These are phyloP conservation scores for Amanita thiersii DNA, from an alignment of 768 basidiomycete genomes.

Conservation along the genomic window DNA sequence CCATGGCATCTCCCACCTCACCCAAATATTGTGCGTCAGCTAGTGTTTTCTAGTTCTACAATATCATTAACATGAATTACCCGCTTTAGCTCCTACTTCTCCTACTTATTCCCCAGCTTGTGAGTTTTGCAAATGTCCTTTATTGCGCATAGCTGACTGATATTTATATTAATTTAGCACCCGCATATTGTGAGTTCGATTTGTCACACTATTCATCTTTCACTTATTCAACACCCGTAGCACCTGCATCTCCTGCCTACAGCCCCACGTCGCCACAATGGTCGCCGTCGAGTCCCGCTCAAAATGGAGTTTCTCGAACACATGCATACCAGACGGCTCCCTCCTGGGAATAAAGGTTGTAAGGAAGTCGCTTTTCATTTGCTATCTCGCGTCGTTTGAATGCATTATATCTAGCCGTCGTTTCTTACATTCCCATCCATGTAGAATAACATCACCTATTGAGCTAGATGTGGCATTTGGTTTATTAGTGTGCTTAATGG, in stretches of 20 bases:
- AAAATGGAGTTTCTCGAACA: slow-evolving; percentile 35
- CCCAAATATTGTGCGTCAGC: slow-evolving; percentile 90
- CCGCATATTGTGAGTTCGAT: slow-evolving; percentile 64
- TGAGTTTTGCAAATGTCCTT: slow-evolving; percentile 32
- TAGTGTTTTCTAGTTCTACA: background rate
- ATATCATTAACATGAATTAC: slow-evolving; percentile 11
- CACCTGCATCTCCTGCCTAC: slow-evolving; percentile 81
- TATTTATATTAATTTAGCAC: slow-evolving; percentile 35
- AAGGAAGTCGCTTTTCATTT: slow-evolving; percentile 5
- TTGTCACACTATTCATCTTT: background rate
- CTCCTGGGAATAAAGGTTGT: slow-evolving; percentile 38
- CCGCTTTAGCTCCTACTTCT: slow-evolving; percentile 64
- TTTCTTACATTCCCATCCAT: slow-evolving; percentile 17
- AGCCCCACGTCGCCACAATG: slow-evolving; percentile 80
- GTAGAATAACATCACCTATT: slow-evolving; percentile 22
- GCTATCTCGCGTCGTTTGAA: slow-evolving; percentile 16
- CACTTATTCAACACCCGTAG: slow-evolving; percentile 25
- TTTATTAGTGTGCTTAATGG: slow-evolving; percentile 6
- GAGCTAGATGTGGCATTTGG: slow-evolving; percentile 16
- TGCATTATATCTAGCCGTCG: slow-evolving; percentile 20
- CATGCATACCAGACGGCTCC: slow-evolving; percentile 42
- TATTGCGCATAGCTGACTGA: background rate
- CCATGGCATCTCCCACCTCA: slow-evolving; percentile 81
- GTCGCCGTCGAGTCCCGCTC: slow-evolving; percentile 77
- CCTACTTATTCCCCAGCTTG: slow-evolving; percentile 85